phyloP scores from a whole-genome alignment of 345 rosid genomes.

The Lenwebbia sp. region DNA sequence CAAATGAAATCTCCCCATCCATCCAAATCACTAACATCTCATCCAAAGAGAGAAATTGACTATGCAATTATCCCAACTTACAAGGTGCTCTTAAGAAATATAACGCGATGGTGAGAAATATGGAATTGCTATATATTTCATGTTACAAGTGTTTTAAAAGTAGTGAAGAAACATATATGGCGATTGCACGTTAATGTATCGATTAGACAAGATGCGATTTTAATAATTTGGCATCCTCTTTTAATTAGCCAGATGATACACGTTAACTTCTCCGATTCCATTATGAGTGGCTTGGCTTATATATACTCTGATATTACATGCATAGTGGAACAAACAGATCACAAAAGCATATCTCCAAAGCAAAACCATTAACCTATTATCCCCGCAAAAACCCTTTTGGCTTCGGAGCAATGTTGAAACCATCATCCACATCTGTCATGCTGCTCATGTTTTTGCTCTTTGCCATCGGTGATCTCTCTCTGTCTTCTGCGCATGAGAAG shows the following conservation, averaged over 20 bases:
- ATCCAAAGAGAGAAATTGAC: not conserved
- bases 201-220: not conserved
- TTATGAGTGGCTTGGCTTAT: not conserved
- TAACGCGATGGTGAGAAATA: not conserved
- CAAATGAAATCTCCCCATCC: not conserved
- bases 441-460: not conserved
- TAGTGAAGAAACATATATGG: not conserved
- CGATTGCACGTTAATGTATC: no score
- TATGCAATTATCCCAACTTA: not conserved
- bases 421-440: not conserved
- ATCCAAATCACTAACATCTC: not conserved
- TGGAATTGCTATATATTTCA: not conserved
- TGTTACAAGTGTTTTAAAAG: not conserved
- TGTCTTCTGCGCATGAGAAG: not conserved
- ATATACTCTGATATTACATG: not conserved
- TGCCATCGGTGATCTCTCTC: not conserved
- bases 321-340: not conserved
- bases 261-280: not conserved
- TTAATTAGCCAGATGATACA: not conserved
- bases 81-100: not conserved
- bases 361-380: not conserved
- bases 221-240: not conserved
- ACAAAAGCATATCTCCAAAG: not conserved
- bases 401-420: not conserved
- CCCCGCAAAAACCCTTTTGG: not conserved